Percentiles rank a stretch among this genome's conserved stretches.
Evolutionary conservation across 1,284 basidiomycete genomes (phyloP).

Genomic region (Fomitopsis betulina): DNA sequence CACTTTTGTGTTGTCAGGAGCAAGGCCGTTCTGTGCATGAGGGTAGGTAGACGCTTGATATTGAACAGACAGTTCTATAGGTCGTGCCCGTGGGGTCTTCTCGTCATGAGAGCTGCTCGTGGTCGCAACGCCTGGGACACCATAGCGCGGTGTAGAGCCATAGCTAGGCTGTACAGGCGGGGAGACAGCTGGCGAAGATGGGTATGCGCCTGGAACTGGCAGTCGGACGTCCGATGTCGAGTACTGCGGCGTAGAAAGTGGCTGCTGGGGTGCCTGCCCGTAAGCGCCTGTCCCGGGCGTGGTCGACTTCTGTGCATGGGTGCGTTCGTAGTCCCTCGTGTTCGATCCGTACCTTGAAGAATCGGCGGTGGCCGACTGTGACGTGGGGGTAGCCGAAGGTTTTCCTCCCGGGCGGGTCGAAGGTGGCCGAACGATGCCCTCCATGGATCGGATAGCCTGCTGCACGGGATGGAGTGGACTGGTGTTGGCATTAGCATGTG

Average conservation of each 20-base stretch:
- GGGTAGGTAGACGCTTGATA: constrained; percentile 1
- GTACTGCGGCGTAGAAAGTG: background rate
- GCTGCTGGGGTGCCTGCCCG: background rate
- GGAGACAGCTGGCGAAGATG: background rate
- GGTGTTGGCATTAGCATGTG: background rate
- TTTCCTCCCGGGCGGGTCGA: background rate
- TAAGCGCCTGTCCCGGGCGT: background rate
- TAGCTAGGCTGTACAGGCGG: background rate
- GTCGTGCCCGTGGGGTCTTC: constrained; percentile 1
- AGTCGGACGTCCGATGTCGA: background rate
- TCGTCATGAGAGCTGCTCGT: background rate
- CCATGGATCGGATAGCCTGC: constrained; percentile 7
- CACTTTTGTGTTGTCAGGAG: constrained; percentile 5
- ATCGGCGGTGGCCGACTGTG: background rate
- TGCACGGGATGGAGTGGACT: constrained; percentile 6
- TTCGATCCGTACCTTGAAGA: background rate
- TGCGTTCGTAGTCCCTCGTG: background rate
- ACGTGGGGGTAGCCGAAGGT: background rate
- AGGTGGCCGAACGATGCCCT: constrained; percentile 7
- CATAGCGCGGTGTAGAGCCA: background rate
- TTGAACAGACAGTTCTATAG: background rate
- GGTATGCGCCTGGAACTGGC: background rate
- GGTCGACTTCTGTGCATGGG: background rate
- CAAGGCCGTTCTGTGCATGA: background rate
- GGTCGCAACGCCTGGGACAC: background rate